phyloP scores from a whole-genome alignment of 331 rosid genomes.

The Cucumis variabilis region DNA sequence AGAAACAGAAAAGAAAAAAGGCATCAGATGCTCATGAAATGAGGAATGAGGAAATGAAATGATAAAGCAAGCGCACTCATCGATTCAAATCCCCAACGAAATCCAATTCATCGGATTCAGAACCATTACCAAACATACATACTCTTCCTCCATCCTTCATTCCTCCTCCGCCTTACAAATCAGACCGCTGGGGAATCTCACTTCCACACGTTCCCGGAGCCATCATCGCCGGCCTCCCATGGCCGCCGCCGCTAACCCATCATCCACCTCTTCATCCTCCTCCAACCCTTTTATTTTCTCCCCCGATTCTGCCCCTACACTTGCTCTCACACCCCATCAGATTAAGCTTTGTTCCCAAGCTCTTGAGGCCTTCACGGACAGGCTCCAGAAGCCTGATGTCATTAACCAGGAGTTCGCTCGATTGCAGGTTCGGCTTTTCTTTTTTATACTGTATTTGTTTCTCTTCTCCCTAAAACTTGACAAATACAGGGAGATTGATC shows the following conservation, averaged over 20 bases:
- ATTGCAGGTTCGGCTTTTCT: constrained; percentile 59
- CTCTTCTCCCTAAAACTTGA: background rate
- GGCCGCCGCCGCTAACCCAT: constrained; percentile 57
- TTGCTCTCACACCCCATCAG: constrained; percentile 68
- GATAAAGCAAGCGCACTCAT: constrained; percentile 4
- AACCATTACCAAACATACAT: background rate
- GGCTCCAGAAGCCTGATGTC: constrained; percentile 52
- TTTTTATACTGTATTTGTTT: background rate
- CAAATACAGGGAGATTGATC: background rate
- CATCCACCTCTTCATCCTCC: constrained; percentile 39
- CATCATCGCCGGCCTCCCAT: constrained; percentile 65
- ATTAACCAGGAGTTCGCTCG: constrained; percentile 66
- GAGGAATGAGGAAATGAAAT: background rate
- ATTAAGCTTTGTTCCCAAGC: constrained; percentile 64
- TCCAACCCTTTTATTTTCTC: constrained; percentile 51
- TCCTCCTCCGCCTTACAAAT: background rate
- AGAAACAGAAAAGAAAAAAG: background rate
- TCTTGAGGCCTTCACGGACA: constrained; percentile 59
- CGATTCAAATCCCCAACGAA: background rate
- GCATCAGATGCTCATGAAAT: too few species aligned
- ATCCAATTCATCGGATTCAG: background rate
- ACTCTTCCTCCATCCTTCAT: background rate
- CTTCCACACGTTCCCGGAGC: constrained; percentile 58
- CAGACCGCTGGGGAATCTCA: constrained; percentile 74
- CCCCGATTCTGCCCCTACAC: constrained; percentile 54